Percentiles rank a stretch among this genome's conserved stretches.
Evolutionary conservation across 2,329 filamentous ascomycete species (phyloP).

Genomic region (Talaromyces pinophilus): DNA sequence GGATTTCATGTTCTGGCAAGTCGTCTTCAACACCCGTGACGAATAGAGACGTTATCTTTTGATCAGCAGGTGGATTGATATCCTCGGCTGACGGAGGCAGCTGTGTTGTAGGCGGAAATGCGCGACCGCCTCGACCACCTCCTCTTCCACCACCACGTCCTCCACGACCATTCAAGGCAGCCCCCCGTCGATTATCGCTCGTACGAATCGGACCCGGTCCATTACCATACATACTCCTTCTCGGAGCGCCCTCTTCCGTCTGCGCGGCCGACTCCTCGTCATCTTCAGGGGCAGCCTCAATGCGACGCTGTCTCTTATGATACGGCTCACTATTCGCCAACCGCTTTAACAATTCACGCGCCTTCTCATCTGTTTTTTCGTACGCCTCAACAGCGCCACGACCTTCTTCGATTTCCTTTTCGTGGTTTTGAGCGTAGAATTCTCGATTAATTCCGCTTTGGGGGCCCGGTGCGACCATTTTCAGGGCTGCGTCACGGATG

Average conservation of each 20-base stretch:
- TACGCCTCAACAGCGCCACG: conserved; percentile 83
- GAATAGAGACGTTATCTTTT: conserved; percentile 88
- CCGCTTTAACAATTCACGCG: conserved; percentile 78
- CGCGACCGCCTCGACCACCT: conserved; percentile 54
- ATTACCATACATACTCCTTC: conserved; percentile 45
- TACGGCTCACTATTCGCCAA: conserved; percentile 93
- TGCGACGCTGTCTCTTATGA: conserved; percentile 79
- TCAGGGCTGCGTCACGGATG: conserved; percentile 91
- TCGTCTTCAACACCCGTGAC: conserved; percentile 96
- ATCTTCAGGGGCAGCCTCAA: conserved; percentile 59
- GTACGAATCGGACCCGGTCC: conserved; percentile 72
- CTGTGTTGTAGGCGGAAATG: conserved; percentile 70
- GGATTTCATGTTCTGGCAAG: conserved; percentile 85
- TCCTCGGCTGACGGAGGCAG: conserved; percentile 80
- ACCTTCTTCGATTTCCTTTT: conserved; percentile 91
- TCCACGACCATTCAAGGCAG: conserved; percentile 45
- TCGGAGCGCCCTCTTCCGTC: conserved; percentile 46
- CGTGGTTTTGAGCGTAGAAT: conserved; percentile 97
- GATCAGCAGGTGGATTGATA: conserved; percentile 79
- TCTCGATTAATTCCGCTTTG: conserved; percentile 91
- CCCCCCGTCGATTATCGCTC: conserved; percentile 54
- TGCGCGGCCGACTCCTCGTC: conserved; percentile 34
- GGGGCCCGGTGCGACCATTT: conserved; percentile 95
- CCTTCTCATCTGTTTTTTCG: conserved; percentile 96
- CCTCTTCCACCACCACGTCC: conserved; percentile 55